Evolutionary conservation across 2,329 filamentous ascomycete species (phyloP).

Genomic region (Alternaria postmessia): DNA sequence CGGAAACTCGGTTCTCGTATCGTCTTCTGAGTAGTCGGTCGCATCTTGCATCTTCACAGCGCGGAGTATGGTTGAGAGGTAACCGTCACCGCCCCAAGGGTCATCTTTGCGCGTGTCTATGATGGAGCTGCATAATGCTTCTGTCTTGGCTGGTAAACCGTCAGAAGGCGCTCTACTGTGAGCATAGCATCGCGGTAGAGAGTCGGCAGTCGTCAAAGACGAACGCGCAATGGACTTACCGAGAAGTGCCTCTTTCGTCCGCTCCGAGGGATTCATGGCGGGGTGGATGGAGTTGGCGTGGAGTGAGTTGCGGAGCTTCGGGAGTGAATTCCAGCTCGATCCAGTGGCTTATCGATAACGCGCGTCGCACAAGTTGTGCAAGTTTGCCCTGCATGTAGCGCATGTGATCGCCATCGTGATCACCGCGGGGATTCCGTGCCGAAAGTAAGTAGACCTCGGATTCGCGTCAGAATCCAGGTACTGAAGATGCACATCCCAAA

Average conservation of each 20-base stretch:
- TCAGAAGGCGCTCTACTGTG: neutral
- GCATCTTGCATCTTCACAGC: conserved; percentile 60
- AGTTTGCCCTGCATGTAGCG: neutral
- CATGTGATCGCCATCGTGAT: conserved; percentile 4
- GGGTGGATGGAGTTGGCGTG: conserved; percentile 1
- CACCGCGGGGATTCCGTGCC: neutral
- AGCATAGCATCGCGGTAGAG: neutral
- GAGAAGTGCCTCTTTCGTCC: conserved; percentile 53
- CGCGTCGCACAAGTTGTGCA: neutral
- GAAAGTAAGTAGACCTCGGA: neutral
- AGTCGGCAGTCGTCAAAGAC: neutral
- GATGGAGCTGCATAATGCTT: conserved; percentile 51
- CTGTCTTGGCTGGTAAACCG: conserved; percentile 46
- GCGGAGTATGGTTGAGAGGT: conserved; percentile 64
- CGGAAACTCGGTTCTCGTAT: conserved; percentile 14
- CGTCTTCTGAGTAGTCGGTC: conserved; percentile 21
- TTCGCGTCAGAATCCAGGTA: neutral
- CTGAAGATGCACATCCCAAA: neutral
- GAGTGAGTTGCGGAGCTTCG: conserved; percentile 3
- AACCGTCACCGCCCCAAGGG: conserved; percentile 34
- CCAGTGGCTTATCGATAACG: conserved; percentile 15
- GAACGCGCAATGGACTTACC: conserved; percentile 26
- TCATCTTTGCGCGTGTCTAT: conserved; percentile 56
- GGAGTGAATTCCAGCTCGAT: conserved; percentile 3
- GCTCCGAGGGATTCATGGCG: conserved; percentile 53